phyloP scores from a whole-genome alignment of 163 green algal species.

The Chlamydomonas reinhardtii region DNA sequence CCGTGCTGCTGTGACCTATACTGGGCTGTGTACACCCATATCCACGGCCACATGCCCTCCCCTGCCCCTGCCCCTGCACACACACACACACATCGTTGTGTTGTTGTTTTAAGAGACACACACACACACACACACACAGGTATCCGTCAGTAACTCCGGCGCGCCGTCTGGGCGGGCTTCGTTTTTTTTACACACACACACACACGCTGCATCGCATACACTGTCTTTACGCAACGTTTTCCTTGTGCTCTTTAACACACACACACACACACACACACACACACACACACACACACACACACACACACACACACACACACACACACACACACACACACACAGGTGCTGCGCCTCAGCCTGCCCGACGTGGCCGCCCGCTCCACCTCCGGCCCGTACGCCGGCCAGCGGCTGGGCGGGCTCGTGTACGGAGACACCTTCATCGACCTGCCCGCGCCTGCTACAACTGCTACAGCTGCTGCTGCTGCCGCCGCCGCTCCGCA shows the following conservation, averaged over 20 bases:
- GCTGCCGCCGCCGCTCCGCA: neutral
- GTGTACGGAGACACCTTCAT: slow-evolving; percentile 62
- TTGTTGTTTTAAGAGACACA: neutral
- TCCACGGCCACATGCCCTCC: too few species aligned
- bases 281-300: too few species aligned
- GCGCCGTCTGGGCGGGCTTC: too few species aligned
- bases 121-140: neutral
- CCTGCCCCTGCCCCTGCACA: too few species aligned
- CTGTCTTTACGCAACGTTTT: too few species aligned
- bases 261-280: neutral
- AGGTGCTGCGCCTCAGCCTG: slow-evolving; percentile 33
- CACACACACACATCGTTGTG: neutral
- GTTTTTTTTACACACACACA: too few species aligned
- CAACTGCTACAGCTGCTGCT: neutral
- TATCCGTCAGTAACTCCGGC: too few species aligned
- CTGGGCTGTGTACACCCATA: too few species aligned
- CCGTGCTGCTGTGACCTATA: too few species aligned
- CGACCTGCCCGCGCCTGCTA: slow-evolving; percentile 1
- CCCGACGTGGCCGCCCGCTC: neutral
- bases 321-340: neutral
- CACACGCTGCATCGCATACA: too few species aligned
- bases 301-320: too few species aligned
- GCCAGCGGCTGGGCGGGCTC: slow-evolving; percentile 41
- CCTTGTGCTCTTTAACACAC: too few species aligned
- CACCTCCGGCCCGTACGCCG: neutral